Percentiles rank a stretch among this genome's conserved stretches.
Conservation (phyloP, 2,329 filamentous ascomycete genomes). For the Fusarium aywerte region DNA sequence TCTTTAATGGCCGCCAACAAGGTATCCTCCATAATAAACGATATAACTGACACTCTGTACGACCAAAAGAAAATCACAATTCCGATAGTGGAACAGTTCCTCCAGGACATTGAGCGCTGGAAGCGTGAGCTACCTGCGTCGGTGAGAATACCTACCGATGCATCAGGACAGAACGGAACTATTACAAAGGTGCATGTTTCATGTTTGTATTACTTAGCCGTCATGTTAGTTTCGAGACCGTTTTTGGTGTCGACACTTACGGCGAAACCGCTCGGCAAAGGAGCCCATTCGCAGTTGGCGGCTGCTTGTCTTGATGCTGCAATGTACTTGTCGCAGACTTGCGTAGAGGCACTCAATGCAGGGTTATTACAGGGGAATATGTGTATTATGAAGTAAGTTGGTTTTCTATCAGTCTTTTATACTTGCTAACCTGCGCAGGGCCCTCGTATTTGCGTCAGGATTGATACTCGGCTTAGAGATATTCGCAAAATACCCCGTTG, state of each 20-base stretch:
- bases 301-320: constrained; percentile 66
- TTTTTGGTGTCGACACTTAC: constrained; percentile 64
- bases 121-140: constrained; percentile 56
- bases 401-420: not conserved
- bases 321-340: constrained; percentile 65
- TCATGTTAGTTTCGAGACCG: constrained; percentile 66
- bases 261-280: constrained; percentile 45
- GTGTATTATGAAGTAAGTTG: constrained; percentile 67
- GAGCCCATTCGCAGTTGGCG: constrained; percentile 54
- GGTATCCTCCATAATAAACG: constrained; percentile 57
- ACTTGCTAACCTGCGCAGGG: constrained; percentile 48
- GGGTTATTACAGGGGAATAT: constrained; percentile 63
- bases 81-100: constrained; percentile 52
- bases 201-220: constrained; percentile 68
- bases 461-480: constrained; percentile 67
- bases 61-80: constrained; percentile 50
- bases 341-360: constrained; percentile 58
- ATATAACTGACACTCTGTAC: constrained; percentile 57
- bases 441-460: constrained; percentile 66
- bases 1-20: constrained; percentile 55
- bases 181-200: constrained; percentile 65
- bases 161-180: constrained; percentile 47
- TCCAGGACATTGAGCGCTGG: constrained; percentile 58
- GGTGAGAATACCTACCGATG: constrained; percentile 31
- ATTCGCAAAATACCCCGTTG: constrained; percentile 60